Evolutionary conservation across 2,329 filamentous ascomycete species (phyloP).

Genomic region (Didymellaceae sp.): DNA sequence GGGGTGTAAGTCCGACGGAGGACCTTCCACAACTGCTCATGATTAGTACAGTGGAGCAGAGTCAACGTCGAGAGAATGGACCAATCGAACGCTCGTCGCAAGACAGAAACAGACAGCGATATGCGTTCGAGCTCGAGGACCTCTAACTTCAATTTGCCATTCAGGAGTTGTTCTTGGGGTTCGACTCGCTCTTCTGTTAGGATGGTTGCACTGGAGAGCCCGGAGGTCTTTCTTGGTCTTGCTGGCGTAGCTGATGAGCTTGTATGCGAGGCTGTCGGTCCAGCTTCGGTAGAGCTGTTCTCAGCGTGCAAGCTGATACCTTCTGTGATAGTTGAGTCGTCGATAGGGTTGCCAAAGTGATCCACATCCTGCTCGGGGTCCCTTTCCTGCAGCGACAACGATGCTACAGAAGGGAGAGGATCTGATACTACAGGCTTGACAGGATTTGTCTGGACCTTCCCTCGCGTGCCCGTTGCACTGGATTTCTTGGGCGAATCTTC

Average conservation of each 20-base stretch:
- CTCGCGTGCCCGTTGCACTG: constrained; percentile 16
- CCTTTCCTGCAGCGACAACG: constrained; percentile 35
- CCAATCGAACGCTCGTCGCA: constrained; percentile 77
- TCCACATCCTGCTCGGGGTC: constrained; percentile 39
- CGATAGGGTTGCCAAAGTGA: constrained; percentile 35
- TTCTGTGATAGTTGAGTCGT: constrained; percentile 33
- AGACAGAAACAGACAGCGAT: constrained; percentile 73
- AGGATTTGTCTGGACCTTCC: constrained; percentile 25
- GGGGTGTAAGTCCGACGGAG: constrained; percentile 63
- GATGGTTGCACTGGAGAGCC: constrained; percentile 2
- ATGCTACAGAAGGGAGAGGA: constrained; percentile 26
- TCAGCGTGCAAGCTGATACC: constrained; percentile 34
- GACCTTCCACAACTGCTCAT: constrained; percentile 77
- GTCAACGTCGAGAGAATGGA: constrained; percentile 73
- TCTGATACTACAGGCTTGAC: constrained; percentile 26
- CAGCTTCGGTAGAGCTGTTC: constrained; percentile 20
- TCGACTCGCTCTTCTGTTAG: constrained; percentile 9
- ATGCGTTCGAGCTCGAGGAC: constrained; percentile 78
- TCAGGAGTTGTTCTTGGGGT: constrained; percentile 51
- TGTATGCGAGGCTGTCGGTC: constrained; percentile 2
- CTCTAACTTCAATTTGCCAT: constrained; percentile 70
- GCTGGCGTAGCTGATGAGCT: constrained; percentile 7
- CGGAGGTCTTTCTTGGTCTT: background rate
- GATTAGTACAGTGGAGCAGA: constrained; percentile 73
- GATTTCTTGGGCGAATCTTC: constrained; percentile 24